Evolutionary conservation across 1,284 basidiomycete species (phyloP), one percentile per base, ranked within the genome.

Genomic region (Fomitopsis pinicola): DNA sequence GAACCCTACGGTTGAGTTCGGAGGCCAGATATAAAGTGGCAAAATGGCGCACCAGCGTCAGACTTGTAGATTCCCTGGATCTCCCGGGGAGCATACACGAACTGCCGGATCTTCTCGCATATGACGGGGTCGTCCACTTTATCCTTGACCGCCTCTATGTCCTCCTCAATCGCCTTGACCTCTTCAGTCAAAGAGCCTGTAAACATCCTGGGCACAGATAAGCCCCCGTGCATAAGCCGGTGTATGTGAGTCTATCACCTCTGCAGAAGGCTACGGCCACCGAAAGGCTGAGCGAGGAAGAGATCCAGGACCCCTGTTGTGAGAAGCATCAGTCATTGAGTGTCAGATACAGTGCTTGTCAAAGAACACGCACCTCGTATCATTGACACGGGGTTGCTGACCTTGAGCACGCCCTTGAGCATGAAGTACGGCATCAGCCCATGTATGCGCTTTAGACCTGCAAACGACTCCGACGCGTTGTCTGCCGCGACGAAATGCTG

Each of bases 371-470:
- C 28, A 75, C 86, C 85, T 66, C 97, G 85, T 68, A 99, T 95
- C 97, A 99, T 99, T 15, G 88, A 86, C 66, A 99, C 90, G 1
- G 97, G 97, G 74, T 98, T 99, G 60, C 93, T 97, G 66, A 99
- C 92, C 73, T 87, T 91, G 64, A 99, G 78, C 19, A 95, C 91
- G 6, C 93, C 85, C 73, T 95, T 97, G 63, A 99, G 85, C 79
- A 98, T 88, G 71, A 98, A 95, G 76, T 99, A 99, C 3, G 97
- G 97, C 94, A 99, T 98, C 62, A 98, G 79, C 1, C 94, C 94
- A 72, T 99, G 97, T 59, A 98, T 86, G 46, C 96, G 86, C 77
- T 98, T 99, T 64, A 99, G 77, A 64, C 87, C 84, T 1, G 92
- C 83, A 66, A 98, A 91, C 12, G 88, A 91, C 67, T 97, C 92